Evolutionary conservation across 768 basidiomycete genomes (phyloP), one percentile per base, ranked within the genome.

Genomic region (Leccinum variicolor): DNA sequence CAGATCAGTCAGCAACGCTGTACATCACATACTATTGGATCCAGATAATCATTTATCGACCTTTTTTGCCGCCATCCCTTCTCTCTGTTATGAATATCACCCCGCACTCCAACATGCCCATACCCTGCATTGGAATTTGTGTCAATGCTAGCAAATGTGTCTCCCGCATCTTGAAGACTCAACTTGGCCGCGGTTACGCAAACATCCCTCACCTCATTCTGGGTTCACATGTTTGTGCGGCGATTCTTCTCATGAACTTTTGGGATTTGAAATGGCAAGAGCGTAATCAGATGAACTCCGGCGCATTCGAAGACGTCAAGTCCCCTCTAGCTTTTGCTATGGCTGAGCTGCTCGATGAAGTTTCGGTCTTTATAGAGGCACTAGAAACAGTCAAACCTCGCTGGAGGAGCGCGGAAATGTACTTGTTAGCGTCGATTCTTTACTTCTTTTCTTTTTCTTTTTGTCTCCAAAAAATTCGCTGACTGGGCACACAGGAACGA

Each of bases 1-100:
- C 84, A 45, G 74, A 77, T 36, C 85, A 87, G 66, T 81, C 86
- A 13, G 81, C 84, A 9, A 76, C 76, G 8, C 66, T 92, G 29
- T 79, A 82, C 54, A 74, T 78, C 19, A 74, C 80, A 6, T 92
- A 87, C 67, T 82, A 90, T 70, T 68, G 84, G 43, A 75, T 76
- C 33, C 80, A 83, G 67, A 87, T 91, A 67, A 73, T 89, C 53
- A 79, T 91, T 29, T 84, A 89, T 66, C 82, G 89, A 29, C 84
- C 86, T 2, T 88, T 88, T 71, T 81, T 89, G 39, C 80, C 79
- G 17, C 67, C 75, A 6, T 75, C 75, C 19, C 57, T 73, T 28
- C 62, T 69, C 41, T 69, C 66, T 13, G 62, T 62, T 45, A 43
- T 55, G 14, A 60, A 62, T 55, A 58, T 65, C 17, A 55, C 64